Evolutionary conservation across 1,139 yeast genomes (phyloP), one percentile per base, ranked within the genome.

Genomic region (Arxiozyma slooffiae): DNA sequence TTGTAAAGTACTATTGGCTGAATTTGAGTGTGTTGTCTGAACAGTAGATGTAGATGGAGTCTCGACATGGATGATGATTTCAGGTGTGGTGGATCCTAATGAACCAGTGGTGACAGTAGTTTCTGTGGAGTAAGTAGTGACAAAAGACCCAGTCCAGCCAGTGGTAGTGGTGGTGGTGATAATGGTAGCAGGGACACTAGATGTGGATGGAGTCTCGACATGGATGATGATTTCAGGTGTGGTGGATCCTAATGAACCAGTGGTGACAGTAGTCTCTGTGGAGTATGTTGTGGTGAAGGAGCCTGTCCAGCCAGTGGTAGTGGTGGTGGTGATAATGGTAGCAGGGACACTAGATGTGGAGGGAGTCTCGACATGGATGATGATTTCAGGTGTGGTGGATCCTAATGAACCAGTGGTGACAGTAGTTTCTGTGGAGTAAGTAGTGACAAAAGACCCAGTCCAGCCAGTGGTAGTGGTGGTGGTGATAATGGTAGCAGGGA

Each of bases 231-330:
- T 46, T 41, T 50, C 52, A 30, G 55, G 51, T 22, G 55, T 52
- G 3, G 56, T 24, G 8, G 17, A 16, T 14, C 55, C 47, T 38
- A 49, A 52, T 34, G 53, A 45, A 3, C 53, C 52, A n/a, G 39
- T 41, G 18, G 52, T 41, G 23, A 18, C 17, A 2, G 58, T 50
- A 8, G 52, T 47, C 34, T 44, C 53, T 17, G 55, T 51, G 4
- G 54, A 46, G 52, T 62, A 61, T 1, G 53, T 50, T n/a, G 53
- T 48, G 22, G 55, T 50, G 40, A 49, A 52, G 11, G 62, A 8
- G 5, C 16, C 16, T 14, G 46, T 14, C 17, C n/a, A n/a, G 23
- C 44, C 23, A 14, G 42, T 42, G 18, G 44, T 22, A 17, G 44
- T 36, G 20, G 43, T 46, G n/a, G 50, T 17, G n/a, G 30, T 23